Evolutionary conservation across 768 basidiomycete genomes (phyloP).

Genomic region (Tulasnella sp.): DNA sequence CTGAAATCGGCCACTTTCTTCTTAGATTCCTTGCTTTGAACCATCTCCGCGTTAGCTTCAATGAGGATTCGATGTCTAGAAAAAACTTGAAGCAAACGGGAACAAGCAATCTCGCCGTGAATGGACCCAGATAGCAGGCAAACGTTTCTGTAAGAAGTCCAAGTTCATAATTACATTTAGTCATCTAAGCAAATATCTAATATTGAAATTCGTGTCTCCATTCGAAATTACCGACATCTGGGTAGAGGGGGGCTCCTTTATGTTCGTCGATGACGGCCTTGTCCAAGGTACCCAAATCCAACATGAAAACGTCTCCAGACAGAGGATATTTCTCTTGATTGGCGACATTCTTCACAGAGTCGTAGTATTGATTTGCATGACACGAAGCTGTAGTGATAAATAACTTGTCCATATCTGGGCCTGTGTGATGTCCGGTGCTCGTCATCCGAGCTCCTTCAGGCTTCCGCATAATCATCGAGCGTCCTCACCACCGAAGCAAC

Average conservation of each 20-base stretch:
- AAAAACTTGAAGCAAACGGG: background rate
- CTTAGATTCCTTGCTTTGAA: conserved; percentile 76
- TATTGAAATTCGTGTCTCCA: conserved; percentile 8
- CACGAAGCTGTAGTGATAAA: conserved; percentile 40
- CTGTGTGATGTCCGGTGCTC: conserved; percentile 30
- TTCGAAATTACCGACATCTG: background rate
- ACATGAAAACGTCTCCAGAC: conserved; percentile 44
- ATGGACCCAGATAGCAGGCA: background rate
- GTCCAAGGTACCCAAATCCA: conserved; percentile 27
- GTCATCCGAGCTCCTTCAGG: background rate
- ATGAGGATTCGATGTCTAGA: background rate
- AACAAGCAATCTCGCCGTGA: background rate
- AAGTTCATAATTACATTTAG: background rate
- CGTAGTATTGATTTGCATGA: conserved; percentile 40
- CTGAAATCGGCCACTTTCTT: conserved; percentile 83
- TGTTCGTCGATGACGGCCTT: background rate
- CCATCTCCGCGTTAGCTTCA: conserved; percentile 37
- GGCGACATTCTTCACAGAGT: conserved; percentile 29
- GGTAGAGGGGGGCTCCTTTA: background rate
- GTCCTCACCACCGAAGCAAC: conserved; percentile 52
- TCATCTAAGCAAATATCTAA: background rate
- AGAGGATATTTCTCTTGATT: conserved; percentile 40
- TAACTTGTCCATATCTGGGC: conserved; percentile 44
- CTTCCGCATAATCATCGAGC: conserved; percentile 7
- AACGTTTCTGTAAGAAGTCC: background rate